These are phyloP conservation scores for Carpinus viminea DNA, from an alignment of 306 rosid genomes.

Conservation along the genomic window DNA sequence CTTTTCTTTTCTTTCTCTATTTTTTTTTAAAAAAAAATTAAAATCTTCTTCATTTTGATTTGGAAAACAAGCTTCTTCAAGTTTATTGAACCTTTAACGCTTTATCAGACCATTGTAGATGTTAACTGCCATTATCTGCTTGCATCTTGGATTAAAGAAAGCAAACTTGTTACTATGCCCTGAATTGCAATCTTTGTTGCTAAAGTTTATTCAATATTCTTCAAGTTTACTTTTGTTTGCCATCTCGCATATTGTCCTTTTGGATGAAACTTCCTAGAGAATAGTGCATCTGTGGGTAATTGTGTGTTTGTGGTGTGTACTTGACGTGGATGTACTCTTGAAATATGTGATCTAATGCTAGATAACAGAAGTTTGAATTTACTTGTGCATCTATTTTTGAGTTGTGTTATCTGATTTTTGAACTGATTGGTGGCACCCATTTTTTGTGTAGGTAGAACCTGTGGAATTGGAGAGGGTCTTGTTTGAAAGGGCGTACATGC, in stretches of 20 bases:
- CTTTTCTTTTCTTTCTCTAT: not conserved
- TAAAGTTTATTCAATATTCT: not conserved
- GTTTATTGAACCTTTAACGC: not conserved
- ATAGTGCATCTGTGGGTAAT: not conserved
- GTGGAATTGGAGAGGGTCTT: slow-evolving; percentile 63
- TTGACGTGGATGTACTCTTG: not conserved
- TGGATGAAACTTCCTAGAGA: not conserved
- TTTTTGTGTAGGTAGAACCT: slow-evolving; percentile 63
- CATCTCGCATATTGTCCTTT: not conserved
- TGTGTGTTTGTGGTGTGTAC: not conserved
- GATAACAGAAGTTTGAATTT: not conserved
- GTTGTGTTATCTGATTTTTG: not conserved
- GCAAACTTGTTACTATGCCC: not conserved
- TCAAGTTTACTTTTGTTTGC: not conserved
- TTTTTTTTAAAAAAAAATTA: not conserved
- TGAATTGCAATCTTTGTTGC: not conserved
- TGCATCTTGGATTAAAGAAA: not conserved
- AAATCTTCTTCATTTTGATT: not conserved
- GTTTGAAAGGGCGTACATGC: slow-evolving; percentile 79
- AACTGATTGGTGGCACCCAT: slow-evolving; percentile 1
- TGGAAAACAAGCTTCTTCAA: not conserved
- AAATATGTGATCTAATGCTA: not conserved
- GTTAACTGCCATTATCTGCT: not conserved
- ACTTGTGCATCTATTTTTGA: not conserved
- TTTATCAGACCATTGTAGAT: not conserved